These are phyloP conservation scores for Elaeagnus macrophylla DNA, from an alignment of 306 rosid genomes.

Conservation along the genomic window DNA sequence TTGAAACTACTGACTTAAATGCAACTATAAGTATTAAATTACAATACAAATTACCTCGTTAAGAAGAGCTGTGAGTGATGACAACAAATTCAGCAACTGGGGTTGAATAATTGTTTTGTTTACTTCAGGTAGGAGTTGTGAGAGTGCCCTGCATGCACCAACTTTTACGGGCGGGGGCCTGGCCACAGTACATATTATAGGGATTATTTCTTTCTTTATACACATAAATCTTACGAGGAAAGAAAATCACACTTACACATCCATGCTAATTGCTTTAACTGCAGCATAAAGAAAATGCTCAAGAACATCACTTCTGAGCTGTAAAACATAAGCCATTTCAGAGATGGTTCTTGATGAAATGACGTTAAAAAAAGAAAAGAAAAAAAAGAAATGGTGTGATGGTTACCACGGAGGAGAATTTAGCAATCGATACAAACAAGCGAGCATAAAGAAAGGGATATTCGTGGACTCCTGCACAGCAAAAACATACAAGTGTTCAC, in stretches of 20 bases:
- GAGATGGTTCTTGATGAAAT: conserved; percentile 7
- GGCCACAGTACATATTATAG: conserved; percentile 17
- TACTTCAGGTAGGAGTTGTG: conserved; percentile 73
- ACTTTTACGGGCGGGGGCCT: conserved; percentile 91
- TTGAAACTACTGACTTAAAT: conserved; percentile 19
- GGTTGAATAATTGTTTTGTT: conserved; percentile 53
- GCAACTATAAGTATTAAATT: conserved; percentile 15
- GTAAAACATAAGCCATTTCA: conserved; percentile 23
- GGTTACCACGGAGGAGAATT: conserved; percentile 79
- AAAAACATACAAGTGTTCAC: conserved; percentile 11
- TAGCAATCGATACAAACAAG: conserved; percentile 61
- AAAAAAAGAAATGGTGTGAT: background rate
- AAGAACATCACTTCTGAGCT: conserved; percentile 54
- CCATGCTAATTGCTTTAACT: conserved; percentile 65
- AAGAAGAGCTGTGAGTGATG: conserved; percentile 77
- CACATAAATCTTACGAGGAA: background rate
- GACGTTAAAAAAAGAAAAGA: background rate
- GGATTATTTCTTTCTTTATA: background rate
- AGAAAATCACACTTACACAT: conserved; percentile 44
- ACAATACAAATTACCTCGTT: conserved; percentile 45
- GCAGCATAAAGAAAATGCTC: conserved; percentile 67
- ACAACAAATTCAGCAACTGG: conserved; percentile 61
- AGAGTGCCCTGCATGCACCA: conserved; percentile 90
- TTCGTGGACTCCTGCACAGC: conserved; percentile 58
- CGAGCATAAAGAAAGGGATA: conserved; percentile 88